Evolutionary conservation across 805 yeast species (phyloP).

Genomic region (Saccharomycopsis sp.): DNA sequence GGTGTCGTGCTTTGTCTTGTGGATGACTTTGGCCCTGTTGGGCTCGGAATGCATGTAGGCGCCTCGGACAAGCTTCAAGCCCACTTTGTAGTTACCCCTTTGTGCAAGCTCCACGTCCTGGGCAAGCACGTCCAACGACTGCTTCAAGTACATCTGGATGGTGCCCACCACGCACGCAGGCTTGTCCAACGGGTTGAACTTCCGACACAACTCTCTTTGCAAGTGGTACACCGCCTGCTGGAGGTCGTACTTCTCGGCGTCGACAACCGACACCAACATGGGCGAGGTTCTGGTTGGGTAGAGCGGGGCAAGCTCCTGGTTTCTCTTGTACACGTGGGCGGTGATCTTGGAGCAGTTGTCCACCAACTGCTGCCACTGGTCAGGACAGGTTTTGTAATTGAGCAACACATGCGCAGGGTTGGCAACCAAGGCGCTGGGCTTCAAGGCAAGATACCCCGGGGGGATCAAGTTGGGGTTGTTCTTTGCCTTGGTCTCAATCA

Average conservation of each 20-base stretch:
- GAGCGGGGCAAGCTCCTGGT: constrained; percentile 36
- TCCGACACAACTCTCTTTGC: constrained; percentile 70
- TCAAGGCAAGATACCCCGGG: constrained; percentile 86
- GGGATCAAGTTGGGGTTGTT: constrained; percentile 59
- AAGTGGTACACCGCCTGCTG: constrained; percentile 88
- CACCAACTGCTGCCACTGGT: constrained; percentile 47
- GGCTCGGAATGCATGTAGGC: constrained; percentile 91
- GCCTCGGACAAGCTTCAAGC: constrained; percentile 88
- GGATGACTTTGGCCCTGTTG: constrained; percentile 63
- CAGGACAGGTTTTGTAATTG: constrained; percentile 44
- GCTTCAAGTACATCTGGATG: constrained; percentile 81
- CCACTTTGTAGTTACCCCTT: constrained; percentile 56
- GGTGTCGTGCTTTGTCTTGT: constrained; percentile 68
- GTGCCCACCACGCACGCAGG: constrained; percentile 79
- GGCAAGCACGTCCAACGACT: constrained; percentile 52
- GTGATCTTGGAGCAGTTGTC: constrained; percentile 59
- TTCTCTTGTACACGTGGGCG: constrained; percentile 44
- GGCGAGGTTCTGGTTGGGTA: constrained; percentile 65
- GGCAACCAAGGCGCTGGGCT: constrained; percentile 82
- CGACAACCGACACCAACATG: constrained; percentile 69
- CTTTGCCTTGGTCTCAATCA: constrained; percentile 36
- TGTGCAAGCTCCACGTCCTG: constrained; percentile 58
- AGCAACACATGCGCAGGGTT: constrained; percentile 68
- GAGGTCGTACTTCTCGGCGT: constrained; percentile 83
- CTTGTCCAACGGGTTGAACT: constrained; percentile 52